phyloP scores from a whole-genome alignment of 495 filamentous ascomycete genomes.

The Aspergillus biplanus region DNA sequence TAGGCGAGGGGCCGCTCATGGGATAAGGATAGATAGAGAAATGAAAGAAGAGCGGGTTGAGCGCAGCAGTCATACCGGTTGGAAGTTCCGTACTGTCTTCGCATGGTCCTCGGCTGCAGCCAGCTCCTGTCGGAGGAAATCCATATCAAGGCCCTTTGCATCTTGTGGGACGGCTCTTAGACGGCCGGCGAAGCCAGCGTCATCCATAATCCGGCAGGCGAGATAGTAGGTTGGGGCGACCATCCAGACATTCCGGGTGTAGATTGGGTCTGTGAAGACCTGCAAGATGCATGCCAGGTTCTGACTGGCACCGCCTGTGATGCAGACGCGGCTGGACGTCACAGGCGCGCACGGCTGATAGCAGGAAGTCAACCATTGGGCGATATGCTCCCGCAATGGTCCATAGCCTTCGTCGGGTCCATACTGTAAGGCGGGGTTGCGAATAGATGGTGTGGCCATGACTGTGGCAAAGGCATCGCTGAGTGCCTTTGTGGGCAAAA shows the following conservation, averaged over 20 bases:
- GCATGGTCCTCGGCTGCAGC: conserved; percentile 41
- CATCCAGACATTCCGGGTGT: conserved; percentile 77
- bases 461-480: conserved; percentile 54
- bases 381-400: conserved; percentile 64
- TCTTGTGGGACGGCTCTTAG: conserved; percentile 73
- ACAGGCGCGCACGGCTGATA: conserved; percentile 55
- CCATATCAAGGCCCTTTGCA: conserved; percentile 71
- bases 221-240: conserved; percentile 81
- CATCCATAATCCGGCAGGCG: conserved; percentile 77
- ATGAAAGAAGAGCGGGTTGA: neutral
- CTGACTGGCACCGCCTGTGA: conserved; percentile 81
- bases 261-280: conserved; percentile 75
- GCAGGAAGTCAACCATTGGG: conserved; percentile 67
- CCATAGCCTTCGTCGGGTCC: conserved; percentile 76
- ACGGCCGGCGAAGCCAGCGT: conserved; percentile 66
- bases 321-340: conserved; percentile 65
- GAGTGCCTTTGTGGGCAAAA: conserved; percentile 68
- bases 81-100: conserved; percentile 30
- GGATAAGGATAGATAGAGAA: neutral
- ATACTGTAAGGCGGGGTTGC: conserved; percentile 67
- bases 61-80: conserved; percentile 40
- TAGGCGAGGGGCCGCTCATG: neutral
- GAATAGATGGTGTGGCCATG: conserved; percentile 60
- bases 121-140: conserved; percentile 54
- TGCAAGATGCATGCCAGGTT: conserved; percentile 72